phyloP scores from a whole-genome alignment of 2,329 filamentous ascomycete genomes.

The Talaromyces islandicus region DNA sequence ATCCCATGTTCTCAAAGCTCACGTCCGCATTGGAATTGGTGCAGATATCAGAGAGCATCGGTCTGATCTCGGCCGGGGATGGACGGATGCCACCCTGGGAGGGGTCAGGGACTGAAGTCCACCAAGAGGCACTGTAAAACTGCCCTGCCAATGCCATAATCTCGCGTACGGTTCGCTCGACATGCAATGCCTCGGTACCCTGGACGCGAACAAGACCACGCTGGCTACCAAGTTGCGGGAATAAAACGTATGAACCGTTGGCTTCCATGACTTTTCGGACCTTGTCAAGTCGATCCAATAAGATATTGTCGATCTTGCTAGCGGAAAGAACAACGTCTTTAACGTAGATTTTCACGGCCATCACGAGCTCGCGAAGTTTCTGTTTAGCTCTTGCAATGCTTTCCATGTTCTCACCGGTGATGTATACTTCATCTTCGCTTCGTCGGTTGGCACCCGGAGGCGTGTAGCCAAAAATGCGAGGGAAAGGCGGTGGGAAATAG shows the following conservation, averaged over 20 bases:
- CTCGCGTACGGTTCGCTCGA: slow-evolving; percentile 90
- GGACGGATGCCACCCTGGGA: slow-evolving; percentile 53
- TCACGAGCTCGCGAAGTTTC: slow-evolving; percentile 79
- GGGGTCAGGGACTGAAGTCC: slow-evolving; percentile 72
- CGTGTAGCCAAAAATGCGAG: slow-evolving; percentile 82
- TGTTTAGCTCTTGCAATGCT: slow-evolving; percentile 84
- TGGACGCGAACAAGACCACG: slow-evolving; percentile 83
- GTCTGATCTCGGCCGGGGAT: slow-evolving; percentile 65
- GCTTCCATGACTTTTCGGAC: slow-evolving; percentile 96
- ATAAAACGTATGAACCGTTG: slow-evolving; percentile 90
- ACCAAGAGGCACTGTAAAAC: slow-evolving; percentile 97
- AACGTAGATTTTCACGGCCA: slow-evolving; percentile 73
- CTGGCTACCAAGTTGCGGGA: slow-evolving; percentile 81
- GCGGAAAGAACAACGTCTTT: slow-evolving; percentile 88
- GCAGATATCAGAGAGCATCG: slow-evolving; percentile 93
- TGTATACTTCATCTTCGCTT: slow-evolving; percentile 85
- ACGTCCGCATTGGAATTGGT: slow-evolving; percentile 94
- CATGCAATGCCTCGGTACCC: slow-evolving; percentile 85
- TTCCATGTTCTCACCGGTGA: slow-evolving; percentile 82
- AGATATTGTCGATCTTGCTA: slow-evolving; percentile 89
- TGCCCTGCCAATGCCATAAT: slow-evolving; percentile 94
- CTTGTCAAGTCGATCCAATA: slow-evolving; percentile 88
- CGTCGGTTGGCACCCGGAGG: slow-evolving; percentile 74
- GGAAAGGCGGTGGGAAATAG: slow-evolving; percentile 94
- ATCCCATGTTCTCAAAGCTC: slow-evolving; percentile 88